Evolutionary conservation across 139 green algal genomes (phyloP).

Genomic region (Edaphochlamys debaryana): DNA sequence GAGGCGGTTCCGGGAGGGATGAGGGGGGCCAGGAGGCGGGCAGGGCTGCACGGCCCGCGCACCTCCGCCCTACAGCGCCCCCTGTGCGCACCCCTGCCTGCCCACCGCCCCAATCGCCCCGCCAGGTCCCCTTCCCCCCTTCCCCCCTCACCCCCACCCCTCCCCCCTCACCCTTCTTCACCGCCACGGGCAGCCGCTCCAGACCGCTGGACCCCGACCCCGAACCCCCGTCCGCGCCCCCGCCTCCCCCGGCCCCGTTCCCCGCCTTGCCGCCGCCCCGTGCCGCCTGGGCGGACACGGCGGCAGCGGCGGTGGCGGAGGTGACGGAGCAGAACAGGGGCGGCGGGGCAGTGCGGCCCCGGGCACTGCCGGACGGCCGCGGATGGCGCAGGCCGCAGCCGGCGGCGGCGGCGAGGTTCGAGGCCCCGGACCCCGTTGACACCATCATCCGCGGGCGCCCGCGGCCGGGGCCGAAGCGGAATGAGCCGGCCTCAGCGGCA

Average conservation of each 20-base stretch:
- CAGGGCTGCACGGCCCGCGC: too few relatives aligned
- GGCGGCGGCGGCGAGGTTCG: too few relatives aligned
- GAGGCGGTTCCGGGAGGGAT: background rate
- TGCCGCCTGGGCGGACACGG: background rate
- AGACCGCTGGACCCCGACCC: background rate
- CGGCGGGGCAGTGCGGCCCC: background rate
- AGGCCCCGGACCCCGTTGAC: too few relatives aligned
- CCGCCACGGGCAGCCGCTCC: constrained; percentile 15
- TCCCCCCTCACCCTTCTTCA: constrained; percentile 20
- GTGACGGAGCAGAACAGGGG: background rate
- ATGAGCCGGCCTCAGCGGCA: too few relatives aligned
- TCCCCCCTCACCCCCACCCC: background rate
- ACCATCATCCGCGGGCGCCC: too few relatives aligned
- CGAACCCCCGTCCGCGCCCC: background rate
- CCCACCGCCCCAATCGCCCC: too few relatives aligned
- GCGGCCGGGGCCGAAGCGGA: too few relatives aligned
- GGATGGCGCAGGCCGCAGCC: too few relatives aligned
- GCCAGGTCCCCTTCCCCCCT: background rate
- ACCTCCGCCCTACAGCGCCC: too few relatives aligned
- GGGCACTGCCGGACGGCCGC: too few relatives aligned
- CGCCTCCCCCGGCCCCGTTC: background rate
- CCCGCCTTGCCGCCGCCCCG: background rate
- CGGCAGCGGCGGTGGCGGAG: too few relatives aligned
- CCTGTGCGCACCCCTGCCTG: background rate
- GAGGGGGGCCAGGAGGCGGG: background rate